Conservation (phyloP, 2,329 filamentous ascomycete genomes). For the Hypomyces perniciosus region DNA sequence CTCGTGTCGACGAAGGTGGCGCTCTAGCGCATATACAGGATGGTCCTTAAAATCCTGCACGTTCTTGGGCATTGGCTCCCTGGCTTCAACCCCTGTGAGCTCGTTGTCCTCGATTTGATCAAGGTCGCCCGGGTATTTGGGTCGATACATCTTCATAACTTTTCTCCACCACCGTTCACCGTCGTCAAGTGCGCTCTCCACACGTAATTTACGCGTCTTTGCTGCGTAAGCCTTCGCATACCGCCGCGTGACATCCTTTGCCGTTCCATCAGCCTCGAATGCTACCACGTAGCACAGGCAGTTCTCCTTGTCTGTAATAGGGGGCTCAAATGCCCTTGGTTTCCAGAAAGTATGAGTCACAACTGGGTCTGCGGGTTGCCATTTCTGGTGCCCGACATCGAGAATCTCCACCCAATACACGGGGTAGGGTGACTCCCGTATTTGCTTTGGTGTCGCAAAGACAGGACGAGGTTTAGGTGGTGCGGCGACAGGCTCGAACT, state of each 20-base stretch:
- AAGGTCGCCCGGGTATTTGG: conserved; percentile 47
- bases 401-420: conserved; percentile 95
- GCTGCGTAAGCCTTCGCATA: conserved; percentile 87
- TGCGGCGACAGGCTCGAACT: conserved; percentile 39
- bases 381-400: conserved; percentile 80
- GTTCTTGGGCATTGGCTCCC: conserved; percentile 80
- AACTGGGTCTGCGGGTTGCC: conserved; percentile 81
- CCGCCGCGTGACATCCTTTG: conserved; percentile 77
- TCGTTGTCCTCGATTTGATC: conserved; percentile 82
- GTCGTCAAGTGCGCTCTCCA: conserved; percentile 55
- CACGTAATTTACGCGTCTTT: conserved; percentile 75
- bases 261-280: conserved; percentile 73
- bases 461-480: conserved; percentile 27
- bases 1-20: conserved; percentile 78
- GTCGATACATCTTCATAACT: conserved; percentile 44
- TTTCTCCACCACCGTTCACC: conserved; percentile 49
- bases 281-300: conserved; percentile 76
- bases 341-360: conserved; percentile 74
- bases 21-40: conserved; percentile 74
- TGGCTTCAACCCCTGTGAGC: conserved; percentile 61
- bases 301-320: conserved; percentile 70
- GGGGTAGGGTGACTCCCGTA: conserved; percentile 69
- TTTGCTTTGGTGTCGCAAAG: conserved; percentile 34
- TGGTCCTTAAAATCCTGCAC: conserved; percentile 85
- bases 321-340: conserved; percentile 72